Percentiles rank a stretch among this genome's conserved stretches.
phyloP scores from a whole-genome alignment of 192 early-diverging fungal species.

The Funneliformis geosporum region DNA sequence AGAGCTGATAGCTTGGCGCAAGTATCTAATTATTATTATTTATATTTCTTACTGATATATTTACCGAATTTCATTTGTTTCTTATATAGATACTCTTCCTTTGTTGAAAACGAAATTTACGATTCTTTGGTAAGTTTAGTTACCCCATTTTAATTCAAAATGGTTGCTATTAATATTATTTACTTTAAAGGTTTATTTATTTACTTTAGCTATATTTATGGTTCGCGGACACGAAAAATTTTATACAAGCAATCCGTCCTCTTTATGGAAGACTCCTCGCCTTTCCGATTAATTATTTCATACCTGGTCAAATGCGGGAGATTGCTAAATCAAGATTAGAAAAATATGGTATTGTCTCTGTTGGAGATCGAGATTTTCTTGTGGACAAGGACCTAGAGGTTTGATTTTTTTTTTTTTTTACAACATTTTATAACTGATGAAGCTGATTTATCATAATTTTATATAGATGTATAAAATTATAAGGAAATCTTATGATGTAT shows the following conservation, averaged over 20 bases:
- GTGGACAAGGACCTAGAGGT: slow-evolving; percentile 38
- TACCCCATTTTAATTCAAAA: not conserved
- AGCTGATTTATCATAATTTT: slow-evolving; percentile 39
- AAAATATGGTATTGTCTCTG: slow-evolving; percentile 49
- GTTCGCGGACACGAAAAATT: slow-evolving; percentile 84
- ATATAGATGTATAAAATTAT: slow-evolving; percentile 72
- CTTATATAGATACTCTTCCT: slow-evolving; percentile 1
- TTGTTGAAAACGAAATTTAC: not conserved
- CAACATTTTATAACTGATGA: slow-evolving; percentile 13
- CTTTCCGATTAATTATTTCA: slow-evolving; percentile 65
- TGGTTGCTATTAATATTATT: not conserved
- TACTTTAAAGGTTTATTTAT: not conserved
- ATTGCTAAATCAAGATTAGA: slow-evolving; percentile 66
- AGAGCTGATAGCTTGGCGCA: slow-evolving; percentile 58
- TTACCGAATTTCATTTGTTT: not conserved
- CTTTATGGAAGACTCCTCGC: slow-evolving; percentile 69
- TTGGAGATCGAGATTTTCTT: slow-evolving; percentile 30
- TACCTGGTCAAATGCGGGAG: slow-evolving; percentile 75
- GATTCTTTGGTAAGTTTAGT: not conserved
- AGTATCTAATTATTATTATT: not conserved
- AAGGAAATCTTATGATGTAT: slow-evolving; percentile 61
- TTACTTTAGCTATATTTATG: slow-evolving; percentile 67
- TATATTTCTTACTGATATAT: not conserved
- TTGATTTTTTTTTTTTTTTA: not conserved
- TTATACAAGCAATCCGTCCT: slow-evolving; percentile 70